These are phyloP conservation scores for Erythrophleum fordii DNA, from an alignment of 306 rosid species.

Conservation along the genomic window DNA sequence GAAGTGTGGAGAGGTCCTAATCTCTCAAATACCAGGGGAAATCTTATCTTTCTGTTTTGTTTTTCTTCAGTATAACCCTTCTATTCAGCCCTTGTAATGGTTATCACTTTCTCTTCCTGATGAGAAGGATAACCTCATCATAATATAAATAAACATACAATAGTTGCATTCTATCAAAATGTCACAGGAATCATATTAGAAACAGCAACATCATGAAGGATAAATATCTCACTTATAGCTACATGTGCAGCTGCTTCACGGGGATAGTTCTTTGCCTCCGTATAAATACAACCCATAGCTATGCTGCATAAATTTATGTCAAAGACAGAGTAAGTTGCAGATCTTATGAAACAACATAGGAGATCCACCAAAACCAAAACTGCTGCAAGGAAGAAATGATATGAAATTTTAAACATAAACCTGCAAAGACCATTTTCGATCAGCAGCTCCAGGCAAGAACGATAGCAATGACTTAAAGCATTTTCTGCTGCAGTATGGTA, in stretches of 20 bases:
- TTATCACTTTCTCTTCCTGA: too few relatives aligned
- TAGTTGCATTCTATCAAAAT: too few relatives aligned
- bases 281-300: slow-evolving; percentile 92
- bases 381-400: slow-evolving; percentile 29
- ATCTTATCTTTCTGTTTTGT: too few relatives aligned
- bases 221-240: slow-evolving; percentile 82
- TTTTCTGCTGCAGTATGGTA: slow-evolving; percentile 99
- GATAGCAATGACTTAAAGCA: slow-evolving; percentile 97
- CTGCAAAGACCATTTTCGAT: slow-evolving; percentile 85
- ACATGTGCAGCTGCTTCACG: slow-evolving; percentile 99
- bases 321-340: slow-evolving; percentile 41
- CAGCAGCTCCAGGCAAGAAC: slow-evolving; percentile 96
- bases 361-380: slow-evolving; percentile 24
- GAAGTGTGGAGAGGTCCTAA: too few relatives aligned
- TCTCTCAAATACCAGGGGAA: too few relatives aligned
- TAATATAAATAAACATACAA: too few relatives aligned
- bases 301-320: slow-evolving; percentile 64
- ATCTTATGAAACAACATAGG: slow-evolving; percentile 29
- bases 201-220: slow-evolving; percentile 37
- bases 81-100: too few relatives aligned
- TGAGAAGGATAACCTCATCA: too few relatives aligned
- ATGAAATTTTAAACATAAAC: slow-evolving; percentile 49
- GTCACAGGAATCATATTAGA: slow-evolving; percentile 24
- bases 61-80: too few relatives aligned
- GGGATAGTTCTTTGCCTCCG: slow-evolving; percentile 93